Evolutionary conservation across 2,329 filamentous ascomycete species (phyloP).

Genomic region (Cadophora malorum): DNA sequence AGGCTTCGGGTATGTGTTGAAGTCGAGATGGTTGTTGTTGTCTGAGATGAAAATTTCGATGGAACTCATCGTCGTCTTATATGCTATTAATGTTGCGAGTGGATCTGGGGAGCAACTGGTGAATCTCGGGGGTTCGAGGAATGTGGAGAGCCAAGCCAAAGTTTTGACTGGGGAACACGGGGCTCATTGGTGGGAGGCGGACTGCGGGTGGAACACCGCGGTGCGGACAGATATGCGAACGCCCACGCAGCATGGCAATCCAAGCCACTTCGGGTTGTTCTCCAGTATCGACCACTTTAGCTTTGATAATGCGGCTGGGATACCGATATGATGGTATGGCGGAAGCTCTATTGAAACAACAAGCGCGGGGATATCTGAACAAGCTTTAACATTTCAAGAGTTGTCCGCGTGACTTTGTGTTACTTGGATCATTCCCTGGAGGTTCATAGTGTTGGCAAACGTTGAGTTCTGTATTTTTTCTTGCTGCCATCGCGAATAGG

Average conservation of each 20-base stretch:
- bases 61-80: constrained; percentile 9
- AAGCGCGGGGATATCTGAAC: background rate
- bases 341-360: background rate
- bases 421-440: background rate
- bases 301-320: background rate
- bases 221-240: constrained; percentile 12
- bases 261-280: constrained; percentile 3
- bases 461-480: background rate
- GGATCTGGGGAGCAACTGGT: constrained; percentile 18
- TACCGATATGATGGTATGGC: background rate
- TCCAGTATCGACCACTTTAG: background rate
- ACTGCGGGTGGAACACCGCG: constrained; percentile 12
- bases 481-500: background rate
- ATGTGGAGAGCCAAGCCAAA: constrained; percentile 11
- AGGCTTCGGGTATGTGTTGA: background rate
- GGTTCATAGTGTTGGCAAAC: background rate
- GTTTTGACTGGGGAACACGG: constrained; percentile 10
- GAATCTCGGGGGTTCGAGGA: constrained; percentile 16
- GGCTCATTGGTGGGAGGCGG: background rate
- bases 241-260: background rate
- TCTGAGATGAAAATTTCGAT: background rate
- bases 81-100: constrained; percentile 9
- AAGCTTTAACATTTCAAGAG: background rate
- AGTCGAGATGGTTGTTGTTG: background rate
- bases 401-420: background rate